These are phyloP conservation scores for Colletotrichum sp. DNA, from an alignment of 2,329 filamentous ascomycete species.

Conservation along the genomic window DNA sequence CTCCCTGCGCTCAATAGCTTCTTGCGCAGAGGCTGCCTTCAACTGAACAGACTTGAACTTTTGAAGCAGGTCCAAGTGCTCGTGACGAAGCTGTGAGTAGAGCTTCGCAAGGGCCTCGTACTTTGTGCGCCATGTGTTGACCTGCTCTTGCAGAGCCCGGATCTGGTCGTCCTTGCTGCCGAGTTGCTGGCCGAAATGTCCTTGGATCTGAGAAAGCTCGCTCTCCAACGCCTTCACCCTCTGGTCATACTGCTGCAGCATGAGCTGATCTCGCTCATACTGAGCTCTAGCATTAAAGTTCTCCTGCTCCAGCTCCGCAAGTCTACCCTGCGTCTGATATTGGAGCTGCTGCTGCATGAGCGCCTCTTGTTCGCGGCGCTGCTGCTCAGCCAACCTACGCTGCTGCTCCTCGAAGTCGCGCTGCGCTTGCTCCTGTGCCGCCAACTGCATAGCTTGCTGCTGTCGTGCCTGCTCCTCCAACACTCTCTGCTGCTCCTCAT, in stretches of 20 bases:
- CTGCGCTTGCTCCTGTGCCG: conserved; percentile 84
- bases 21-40: conserved; percentile 95
- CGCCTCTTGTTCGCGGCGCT: conserved; percentile 88
- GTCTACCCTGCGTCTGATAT: conserved; percentile 92
- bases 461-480: conserved; percentile 87
- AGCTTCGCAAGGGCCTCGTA: conserved; percentile 97
- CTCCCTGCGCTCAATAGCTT: conserved; percentile 93
- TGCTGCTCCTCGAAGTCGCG: conserved; percentile 98
- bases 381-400: conserved; percentile 83
- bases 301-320: conserved; percentile 93
- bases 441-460: conserved; percentile 80
- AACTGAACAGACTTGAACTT: conserved; percentile 97
- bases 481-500: conserved; percentile 90
- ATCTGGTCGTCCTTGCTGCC: conserved; percentile 95
- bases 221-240: conserved; percentile 91
- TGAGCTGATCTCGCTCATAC: conserved; percentile 95
- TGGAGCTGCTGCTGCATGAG: conserved; percentile 87
- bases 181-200: conserved; percentile 84
- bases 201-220: conserved; percentile 82
- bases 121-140: conserved; percentile 97
- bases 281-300: conserved; percentile 93
- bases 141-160: conserved; percentile 88
- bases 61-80: conserved; percentile 92
- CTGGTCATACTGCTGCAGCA: conserved; percentile 96
- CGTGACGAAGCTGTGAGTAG: conserved; percentile 93